Base-by-base conservation (phyloP, 768 basidiomycete species). In the Stropharia rugosoannulata region DNA sequence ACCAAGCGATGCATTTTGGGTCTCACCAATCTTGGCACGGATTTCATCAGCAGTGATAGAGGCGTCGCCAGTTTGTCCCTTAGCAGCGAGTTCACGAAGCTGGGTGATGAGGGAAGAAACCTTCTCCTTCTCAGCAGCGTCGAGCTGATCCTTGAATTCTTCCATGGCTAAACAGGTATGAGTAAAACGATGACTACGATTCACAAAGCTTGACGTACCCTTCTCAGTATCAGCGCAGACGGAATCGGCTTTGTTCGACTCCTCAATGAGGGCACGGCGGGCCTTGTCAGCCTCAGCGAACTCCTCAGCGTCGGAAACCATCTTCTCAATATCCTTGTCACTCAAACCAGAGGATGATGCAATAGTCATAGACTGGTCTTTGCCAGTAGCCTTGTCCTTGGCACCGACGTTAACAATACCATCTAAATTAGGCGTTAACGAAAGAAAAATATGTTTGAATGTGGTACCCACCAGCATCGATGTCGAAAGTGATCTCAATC, bases 381-480 rank as follows among this genome's bases (percentile, higher is more conserved):
- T 94, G 71, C 68, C 74, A 11, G 92, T 94, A 2, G 92, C 92
- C 79, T 94, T 93, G 75, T 93, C 90, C 85, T 96, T 94, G 48
- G 97, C 97, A 10, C 85, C 87, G 57, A 98, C 97, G 70, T 98
- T 94, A 66, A 99, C 96, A 62, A 99, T 97, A 78, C 95, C 95
- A 64, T 94, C 89, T 87, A 57, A 5, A 40, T 19, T 38, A 53
- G 16, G 44, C 57, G 56, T 58, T 64, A 49, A 45, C 35, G 48
- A 27, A 42, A 15, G 50, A 5, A 22, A 7, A 3, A 47, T 41
- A 38, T 10, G 9, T 44, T 7, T 9, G 1, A 13, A 13, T 7
- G 44, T 27, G 32, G 22, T 8, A 72, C 83, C 41, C 65, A 86
- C 90, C 92, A 62, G 94, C 95, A 69, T 98, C 96, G 57, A 99